phyloP scores from a whole-genome alignment of 768 basidiomycete species.

The Chalciporus pseudorubinellus region DNA sequence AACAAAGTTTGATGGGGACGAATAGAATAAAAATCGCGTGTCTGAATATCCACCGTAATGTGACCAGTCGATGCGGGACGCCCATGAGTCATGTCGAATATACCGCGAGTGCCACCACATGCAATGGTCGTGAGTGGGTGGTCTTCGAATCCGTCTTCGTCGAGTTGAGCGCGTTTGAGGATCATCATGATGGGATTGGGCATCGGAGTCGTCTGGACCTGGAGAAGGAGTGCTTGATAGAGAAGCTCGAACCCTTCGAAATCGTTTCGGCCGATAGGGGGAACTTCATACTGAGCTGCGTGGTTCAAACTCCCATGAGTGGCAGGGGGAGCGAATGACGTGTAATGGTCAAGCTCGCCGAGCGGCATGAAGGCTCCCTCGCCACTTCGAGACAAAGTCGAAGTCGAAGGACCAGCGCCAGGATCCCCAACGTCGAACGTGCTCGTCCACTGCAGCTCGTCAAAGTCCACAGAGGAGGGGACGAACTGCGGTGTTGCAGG shows the following conservation, averaged over 20 bases:
- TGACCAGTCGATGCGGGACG: slow-evolving; percentile 7
- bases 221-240: neutral
- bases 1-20: neutral
- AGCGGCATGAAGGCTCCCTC: neutral
- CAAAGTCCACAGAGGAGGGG: neutral
- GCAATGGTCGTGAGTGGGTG: neutral
- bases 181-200: neutral
- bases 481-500: slow-evolving; percentile 12
- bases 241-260: neutral
- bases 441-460: neutral
- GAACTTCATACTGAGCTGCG: neutral
- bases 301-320: neutral
- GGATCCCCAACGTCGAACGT: too few relatives aligned
- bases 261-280: neutral
- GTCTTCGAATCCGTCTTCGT: neutral
- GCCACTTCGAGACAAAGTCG: neutral
- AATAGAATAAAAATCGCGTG: slow-evolving; percentile 9
- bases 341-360: neutral
- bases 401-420: neutral
- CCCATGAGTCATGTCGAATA: neutral
- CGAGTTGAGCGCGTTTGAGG: slow-evolving; percentile 1
- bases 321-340: neutral
- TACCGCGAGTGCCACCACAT: neutral
- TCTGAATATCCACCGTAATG: neutral
- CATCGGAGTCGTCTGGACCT: neutral